These are phyloP conservation scores for Trichomonascaceae sp. DNA, from an alignment of 1,139 yeast genomes.

Conservation along the genomic window DNA sequence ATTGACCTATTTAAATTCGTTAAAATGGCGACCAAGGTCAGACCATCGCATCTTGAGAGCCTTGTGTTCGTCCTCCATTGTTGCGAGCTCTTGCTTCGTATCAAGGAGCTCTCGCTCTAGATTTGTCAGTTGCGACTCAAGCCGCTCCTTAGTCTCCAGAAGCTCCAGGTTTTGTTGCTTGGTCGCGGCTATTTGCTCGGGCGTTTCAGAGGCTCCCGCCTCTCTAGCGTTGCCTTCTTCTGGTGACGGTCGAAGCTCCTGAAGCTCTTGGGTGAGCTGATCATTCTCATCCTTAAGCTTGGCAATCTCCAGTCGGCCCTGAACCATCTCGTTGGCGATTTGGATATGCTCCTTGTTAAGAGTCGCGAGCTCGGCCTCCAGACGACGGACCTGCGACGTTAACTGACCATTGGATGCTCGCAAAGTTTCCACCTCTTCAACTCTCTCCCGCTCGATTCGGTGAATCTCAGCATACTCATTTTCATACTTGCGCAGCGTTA, in stretches of 20 bases:
- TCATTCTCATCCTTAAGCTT: slow-evolving; percentile 54
- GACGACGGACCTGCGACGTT: slow-evolving; percentile 56
- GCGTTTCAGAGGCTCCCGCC: slow-evolving; percentile 17
- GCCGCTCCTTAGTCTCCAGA: slow-evolving; percentile 22
- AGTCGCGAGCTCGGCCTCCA: slow-evolving; percentile 55
- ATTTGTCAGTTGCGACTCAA: slow-evolving; percentile 21
- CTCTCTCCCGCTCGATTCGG: slow-evolving; percentile 51
- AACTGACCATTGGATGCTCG: slow-evolving; percentile 57
- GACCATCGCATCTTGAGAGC: slow-evolving; percentile 18
- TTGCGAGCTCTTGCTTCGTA: slow-evolving; percentile 14
- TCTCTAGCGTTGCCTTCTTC: slow-evolving; percentile 13
- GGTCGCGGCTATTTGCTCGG: slow-evolving; percentile 40
- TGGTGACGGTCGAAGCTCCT: slow-evolving; percentile 31
- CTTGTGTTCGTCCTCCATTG: slow-evolving; percentile 16
- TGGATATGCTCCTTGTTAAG: slow-evolving; percentile 72
- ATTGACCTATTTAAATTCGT: slow-evolving; percentile 17
- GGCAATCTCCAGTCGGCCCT: slow-evolving; percentile 49
- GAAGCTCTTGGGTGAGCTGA: slow-evolving; percentile 40
- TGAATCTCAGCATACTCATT: slow-evolving; percentile 67
- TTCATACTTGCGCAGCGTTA: slow-evolving; percentile 52
- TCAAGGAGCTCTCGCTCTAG: slow-evolving; percentile 24
- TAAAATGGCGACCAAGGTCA: slow-evolving; percentile 20
- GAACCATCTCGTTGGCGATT: slow-evolving; percentile 62
- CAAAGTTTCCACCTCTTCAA: slow-evolving; percentile 54
- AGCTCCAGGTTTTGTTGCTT: slow-evolving; percentile 35